These are phyloP conservation scores for Termitomyces sp. DNA, from an alignment of 768 basidiomycete genomes.

Conservation along the genomic window DNA sequence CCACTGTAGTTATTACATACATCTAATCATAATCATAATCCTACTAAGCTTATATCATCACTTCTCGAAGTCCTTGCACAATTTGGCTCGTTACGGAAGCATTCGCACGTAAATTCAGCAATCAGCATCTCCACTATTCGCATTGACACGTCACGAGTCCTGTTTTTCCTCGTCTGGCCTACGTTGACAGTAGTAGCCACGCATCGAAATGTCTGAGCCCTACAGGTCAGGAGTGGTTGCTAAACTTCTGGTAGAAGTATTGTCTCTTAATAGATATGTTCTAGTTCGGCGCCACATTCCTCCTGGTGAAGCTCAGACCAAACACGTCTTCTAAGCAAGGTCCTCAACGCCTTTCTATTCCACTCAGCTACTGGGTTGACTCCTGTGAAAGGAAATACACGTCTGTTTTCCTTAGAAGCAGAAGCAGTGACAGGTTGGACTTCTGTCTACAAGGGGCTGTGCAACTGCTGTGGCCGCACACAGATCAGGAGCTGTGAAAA, in stretches of 20 bases:
- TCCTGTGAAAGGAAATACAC: background rate
- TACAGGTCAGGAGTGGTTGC: background rate
- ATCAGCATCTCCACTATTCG: background rate
- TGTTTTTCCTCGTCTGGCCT: background rate
- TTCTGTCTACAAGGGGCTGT: background rate
- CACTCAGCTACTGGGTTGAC: background rate
- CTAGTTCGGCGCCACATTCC: background rate
- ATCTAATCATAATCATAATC: no score
- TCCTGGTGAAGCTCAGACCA: background rate
- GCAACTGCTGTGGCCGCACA: background rate
- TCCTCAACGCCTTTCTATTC: background rate
- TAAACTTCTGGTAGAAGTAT: no score
- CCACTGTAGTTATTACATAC: background rate
- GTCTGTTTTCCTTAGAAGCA: background rate
- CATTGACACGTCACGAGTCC: no score
- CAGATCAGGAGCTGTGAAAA: background rate
- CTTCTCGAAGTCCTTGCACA: background rate
- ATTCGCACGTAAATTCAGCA: background rate
- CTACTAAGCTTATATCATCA: no score
- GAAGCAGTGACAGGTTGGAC: background rate
- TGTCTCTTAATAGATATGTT: background rate
- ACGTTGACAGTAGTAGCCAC: no score
- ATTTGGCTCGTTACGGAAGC: background rate
- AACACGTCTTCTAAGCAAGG: background rate
- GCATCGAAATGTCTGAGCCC: background rate